Percentiles rank a stretch among this genome's conserved stretches.
These are phyloP conservation scores for Ogataea methanolica DNA, from an alignment of 805 yeast genomes.

Conservation along the genomic window DNA sequence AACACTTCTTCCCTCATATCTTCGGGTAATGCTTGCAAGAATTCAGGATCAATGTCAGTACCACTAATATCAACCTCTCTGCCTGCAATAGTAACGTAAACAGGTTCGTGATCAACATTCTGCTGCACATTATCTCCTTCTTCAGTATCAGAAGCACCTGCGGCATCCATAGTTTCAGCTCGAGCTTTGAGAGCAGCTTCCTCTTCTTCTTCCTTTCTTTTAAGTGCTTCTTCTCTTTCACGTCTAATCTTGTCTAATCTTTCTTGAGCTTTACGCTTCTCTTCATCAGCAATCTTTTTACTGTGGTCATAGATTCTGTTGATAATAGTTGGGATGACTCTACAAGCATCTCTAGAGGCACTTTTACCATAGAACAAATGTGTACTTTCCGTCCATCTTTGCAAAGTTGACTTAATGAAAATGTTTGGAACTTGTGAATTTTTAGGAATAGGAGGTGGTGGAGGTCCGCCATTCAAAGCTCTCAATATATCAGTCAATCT, in stretches of 20 bases:
- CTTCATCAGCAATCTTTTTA: slow-evolving; percentile 30
- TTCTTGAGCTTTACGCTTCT: slow-evolving; percentile 23
- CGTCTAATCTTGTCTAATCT: slow-evolving; percentile 26
- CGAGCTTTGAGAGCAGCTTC: slow-evolving; percentile 23
- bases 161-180: slow-evolving; percentile 20
- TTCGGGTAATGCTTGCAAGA: slow-evolving; percentile 84
- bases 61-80: slow-evolving; percentile 80
- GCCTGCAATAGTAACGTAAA: slow-evolving; percentile 71
- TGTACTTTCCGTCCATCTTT: slow-evolving; percentile 64
- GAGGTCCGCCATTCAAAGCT: slow-evolving; percentile 12
- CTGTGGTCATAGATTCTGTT: slow-evolving; percentile 48
- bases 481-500: slow-evolving; percentile 17
- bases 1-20: slow-evolving; percentile 91
- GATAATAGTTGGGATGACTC: slow-evolving; percentile 39
- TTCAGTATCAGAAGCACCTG: slow-evolving; percentile 8
- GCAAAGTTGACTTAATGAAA: slow-evolving; percentile 38
- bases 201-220: slow-evolving; percentile 31
- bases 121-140: slow-evolving; percentile 15
- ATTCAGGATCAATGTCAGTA: slow-evolving; percentile 88
- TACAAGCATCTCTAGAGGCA: slow-evolving; percentile 28
- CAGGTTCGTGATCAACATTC: slow-evolving; percentile 35
- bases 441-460: slow-evolving; percentile 7
- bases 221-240: slow-evolving; percentile 24
- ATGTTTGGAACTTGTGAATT: slow-evolving; percentile 18
- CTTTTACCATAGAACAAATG: slow-evolving; percentile 45